Conservation (phyloP, 495 filamentous ascomycete genomes). For the Penicillium turbatum region DNA sequence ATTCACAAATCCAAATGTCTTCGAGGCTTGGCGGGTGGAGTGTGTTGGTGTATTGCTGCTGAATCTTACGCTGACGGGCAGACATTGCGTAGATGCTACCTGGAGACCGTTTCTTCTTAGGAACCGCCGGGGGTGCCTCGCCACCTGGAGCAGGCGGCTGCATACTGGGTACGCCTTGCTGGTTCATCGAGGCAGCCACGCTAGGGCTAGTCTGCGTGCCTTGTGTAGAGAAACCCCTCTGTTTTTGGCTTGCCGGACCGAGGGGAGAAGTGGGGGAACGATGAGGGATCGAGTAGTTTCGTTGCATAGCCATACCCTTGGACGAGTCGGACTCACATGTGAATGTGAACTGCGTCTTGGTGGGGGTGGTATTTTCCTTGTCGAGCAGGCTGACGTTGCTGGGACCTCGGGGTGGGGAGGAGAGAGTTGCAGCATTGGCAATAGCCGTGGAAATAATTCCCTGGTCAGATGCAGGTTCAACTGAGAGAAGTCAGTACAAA, state of each 20-base stretch:
- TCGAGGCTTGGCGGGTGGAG: slow-evolving; percentile 69
- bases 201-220: slow-evolving; percentile 60
- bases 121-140: slow-evolving; percentile 35
- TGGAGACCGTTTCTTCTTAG: slow-evolving; percentile 55
- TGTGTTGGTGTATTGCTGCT: slow-evolving; percentile 69
- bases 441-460: slow-evolving; percentile 91
- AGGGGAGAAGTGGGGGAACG: slow-evolving; percentile 35
- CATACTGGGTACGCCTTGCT: slow-evolving; percentile 23
- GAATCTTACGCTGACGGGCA: slow-evolving; percentile 61
- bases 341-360: slow-evolving; percentile 86
- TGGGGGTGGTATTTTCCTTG: slow-evolving; percentile 57
- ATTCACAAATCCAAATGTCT: slow-evolving; percentile 92
- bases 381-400: slow-evolving; percentile 75
- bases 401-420: slow-evolving; percentile 55
- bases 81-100: slow-evolving; percentile 58
- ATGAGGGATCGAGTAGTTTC: slow-evolving; percentile 30
- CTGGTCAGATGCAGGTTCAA: slow-evolving; percentile 44
- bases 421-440: slow-evolving; percentile 73
- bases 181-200: slow-evolving; percentile 35
- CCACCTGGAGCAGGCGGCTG: slow-evolving; percentile 36
- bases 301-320: slow-evolving; percentile 56
- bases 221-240: slow-evolving; percentile 50
- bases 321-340: slow-evolving; percentile 75
- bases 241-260: slow-evolving; percentile 25
- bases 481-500: slow-evolving; percentile 21